Conservation (phyloP, 495 filamentous ascomycete species). For the Aspergillus avenaceus region DNA sequence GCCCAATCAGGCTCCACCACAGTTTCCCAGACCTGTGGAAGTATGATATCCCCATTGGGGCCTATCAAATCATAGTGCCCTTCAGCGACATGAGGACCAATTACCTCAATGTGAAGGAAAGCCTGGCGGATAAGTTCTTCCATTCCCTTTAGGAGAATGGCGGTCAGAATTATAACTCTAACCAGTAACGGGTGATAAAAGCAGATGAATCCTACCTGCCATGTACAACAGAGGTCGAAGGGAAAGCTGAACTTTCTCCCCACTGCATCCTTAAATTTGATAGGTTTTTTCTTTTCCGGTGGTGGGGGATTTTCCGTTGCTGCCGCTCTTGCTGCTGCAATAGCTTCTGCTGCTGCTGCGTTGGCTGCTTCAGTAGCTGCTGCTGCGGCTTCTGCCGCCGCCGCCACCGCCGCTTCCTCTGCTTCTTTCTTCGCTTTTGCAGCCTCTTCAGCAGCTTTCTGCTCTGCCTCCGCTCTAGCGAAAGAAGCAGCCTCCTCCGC, state of each 20-base stretch:
- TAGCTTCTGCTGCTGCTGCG: constrained; percentile 23
- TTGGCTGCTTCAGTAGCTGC: constrained; percentile 18
- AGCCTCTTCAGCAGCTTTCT: constrained; percentile 34
- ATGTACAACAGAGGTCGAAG: constrained; percentile 73
- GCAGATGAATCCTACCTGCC: constrained; percentile 56
- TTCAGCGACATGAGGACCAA: constrained; percentile 76
- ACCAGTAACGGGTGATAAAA: background rate
- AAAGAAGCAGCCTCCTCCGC: constrained; percentile 35
- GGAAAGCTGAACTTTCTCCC: constrained; percentile 85
- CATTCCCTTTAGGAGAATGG: constrained; percentile 58
- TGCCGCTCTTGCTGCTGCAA: constrained; percentile 24
- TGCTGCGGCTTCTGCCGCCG: constrained; percentile 19
- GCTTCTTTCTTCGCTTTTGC: constrained; percentile 28
- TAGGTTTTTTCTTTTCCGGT: constrained; percentile 57
- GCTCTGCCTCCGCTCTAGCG: constrained; percentile 48
- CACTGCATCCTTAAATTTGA: constrained; percentile 85
- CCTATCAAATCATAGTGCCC: constrained; percentile 83
- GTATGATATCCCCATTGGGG: constrained; percentile 81
- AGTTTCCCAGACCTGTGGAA: constrained; percentile 83
- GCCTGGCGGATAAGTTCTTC: constrained; percentile 83
- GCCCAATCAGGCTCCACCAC: constrained; percentile 83
- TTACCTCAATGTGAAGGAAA: constrained; percentile 77
- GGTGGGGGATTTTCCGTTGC: constrained; percentile 25
- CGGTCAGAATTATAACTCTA: constrained; percentile 8
- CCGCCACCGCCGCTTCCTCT: constrained; percentile 32